Conservation (phyloP, 495 filamentous ascomycete genomes). For the Podospora sp. region DNA sequence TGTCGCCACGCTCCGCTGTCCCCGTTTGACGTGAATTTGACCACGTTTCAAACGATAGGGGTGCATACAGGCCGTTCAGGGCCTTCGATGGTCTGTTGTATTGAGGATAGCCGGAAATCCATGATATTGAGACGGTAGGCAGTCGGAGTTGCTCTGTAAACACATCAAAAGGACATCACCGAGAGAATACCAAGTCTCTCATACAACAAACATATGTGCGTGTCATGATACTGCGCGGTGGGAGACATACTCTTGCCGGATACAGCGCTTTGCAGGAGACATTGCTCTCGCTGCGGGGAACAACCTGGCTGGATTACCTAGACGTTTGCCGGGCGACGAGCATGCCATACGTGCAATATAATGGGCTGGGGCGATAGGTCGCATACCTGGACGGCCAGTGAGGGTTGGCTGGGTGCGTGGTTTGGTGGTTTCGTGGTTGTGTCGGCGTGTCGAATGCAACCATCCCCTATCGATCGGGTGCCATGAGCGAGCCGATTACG, state of each 20-base stretch:
- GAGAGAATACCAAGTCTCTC: no score
- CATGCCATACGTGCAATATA: not conserved
- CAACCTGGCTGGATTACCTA: not conserved
- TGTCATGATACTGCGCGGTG: no score
- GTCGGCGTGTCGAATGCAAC: not conserved
- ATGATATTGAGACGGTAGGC: no score
- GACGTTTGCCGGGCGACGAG: not conserved
- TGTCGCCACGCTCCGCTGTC: not conserved
- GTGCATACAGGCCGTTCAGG: not conserved
- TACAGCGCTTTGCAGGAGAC: constrained; percentile 17
- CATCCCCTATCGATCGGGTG: not conserved
- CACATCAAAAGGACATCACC: no score
- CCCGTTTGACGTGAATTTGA: not conserved
- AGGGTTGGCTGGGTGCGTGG: not conserved
- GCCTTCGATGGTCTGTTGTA: no score
- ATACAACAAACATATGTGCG: no score
- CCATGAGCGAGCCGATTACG: not conserved
- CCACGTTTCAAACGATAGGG: not conserved
- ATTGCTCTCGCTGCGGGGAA: constrained; percentile 11
- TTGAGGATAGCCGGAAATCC: no score
- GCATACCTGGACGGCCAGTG: not conserved
- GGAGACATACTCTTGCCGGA: constrained; percentile 14
- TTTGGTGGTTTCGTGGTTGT: not conserved
- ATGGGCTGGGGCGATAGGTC: constrained; percentile 2
- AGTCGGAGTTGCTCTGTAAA: no score